These are phyloP conservation scores for Venturia pyrina DNA, from an alignment of 2,329 filamentous ascomycete species.

Conservation along the genomic window DNA sequence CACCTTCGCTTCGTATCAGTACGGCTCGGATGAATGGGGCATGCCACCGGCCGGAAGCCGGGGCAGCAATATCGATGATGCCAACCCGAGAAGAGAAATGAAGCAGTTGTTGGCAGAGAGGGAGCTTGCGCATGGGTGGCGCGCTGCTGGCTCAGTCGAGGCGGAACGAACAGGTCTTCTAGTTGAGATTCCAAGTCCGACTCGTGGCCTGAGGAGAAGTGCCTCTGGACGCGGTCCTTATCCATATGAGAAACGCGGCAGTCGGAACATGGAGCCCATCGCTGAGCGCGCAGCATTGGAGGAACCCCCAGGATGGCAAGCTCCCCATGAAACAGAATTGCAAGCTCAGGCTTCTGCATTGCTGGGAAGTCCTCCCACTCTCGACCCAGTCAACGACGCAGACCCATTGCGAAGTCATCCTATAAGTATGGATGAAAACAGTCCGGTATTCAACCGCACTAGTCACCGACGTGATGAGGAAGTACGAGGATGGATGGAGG, in stretches of 20 bases:
- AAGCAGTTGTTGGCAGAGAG: background rate
- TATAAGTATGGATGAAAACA: constrained; percentile 5
- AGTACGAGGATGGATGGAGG: constrained; percentile 16
- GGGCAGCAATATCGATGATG: background rate
- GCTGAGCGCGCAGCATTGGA: constrained; percentile 36
- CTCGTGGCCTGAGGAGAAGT: constrained; percentile 35
- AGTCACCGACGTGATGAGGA: constrained; percentile 14
- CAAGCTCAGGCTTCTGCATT: constrained; percentile 13
- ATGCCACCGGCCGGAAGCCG: background rate
- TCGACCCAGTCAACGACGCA: constrained; percentile 34
- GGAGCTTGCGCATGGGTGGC: background rate
- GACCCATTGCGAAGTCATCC: constrained; percentile 26
- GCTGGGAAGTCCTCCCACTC: constrained; percentile 21
- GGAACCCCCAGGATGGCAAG: constrained; percentile 6
- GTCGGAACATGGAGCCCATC: constrained; percentile 48
- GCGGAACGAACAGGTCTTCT: constrained; percentile 37
- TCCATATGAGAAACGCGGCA: constrained; percentile 15
- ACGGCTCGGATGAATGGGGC: constrained; percentile 7
- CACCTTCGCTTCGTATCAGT: constrained; percentile 39
- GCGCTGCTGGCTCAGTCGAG: constrained; percentile 17
- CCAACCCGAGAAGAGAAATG: background rate
- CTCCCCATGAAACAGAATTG: constrained; percentile 14
- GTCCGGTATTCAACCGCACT: constrained; percentile 11
- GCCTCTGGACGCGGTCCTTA: constrained; percentile 26
- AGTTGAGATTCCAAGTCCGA: constrained; percentile 38